phyloP scores from a whole-genome alignment of 257 asterid genomes.

The Ehretia macrophylla region DNA sequence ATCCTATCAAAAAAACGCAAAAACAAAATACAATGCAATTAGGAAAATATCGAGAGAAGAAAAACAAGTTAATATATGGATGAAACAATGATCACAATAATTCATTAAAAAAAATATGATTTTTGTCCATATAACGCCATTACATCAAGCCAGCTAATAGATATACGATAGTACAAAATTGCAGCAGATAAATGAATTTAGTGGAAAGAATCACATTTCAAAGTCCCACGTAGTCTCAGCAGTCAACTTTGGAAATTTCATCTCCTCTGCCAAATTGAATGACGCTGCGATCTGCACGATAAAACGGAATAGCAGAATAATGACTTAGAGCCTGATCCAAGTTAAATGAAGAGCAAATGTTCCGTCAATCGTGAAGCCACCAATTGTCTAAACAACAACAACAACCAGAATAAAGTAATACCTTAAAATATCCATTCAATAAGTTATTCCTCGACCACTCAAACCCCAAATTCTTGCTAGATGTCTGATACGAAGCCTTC shows the following conservation, averaged over 20 bases:
- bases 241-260: slow-evolving; percentile 52
- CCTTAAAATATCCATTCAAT: slow-evolving; percentile 79
- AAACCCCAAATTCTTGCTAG: slow-evolving; percentile 71
- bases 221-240: slow-evolving; percentile 86
- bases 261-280: slow-evolving; percentile 66
- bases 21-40: too few relatives aligned
- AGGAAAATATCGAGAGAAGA: too few relatives aligned
- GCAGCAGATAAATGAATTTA: slow-evolving; percentile 7
- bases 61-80: neutral
- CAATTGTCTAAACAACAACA: too few relatives aligned
- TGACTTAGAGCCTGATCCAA: too few relatives aligned
- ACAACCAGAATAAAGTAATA: too few relatives aligned
- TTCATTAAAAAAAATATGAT: too few relatives aligned
- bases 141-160: neutral
- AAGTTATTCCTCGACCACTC: slow-evolving; percentile 83
- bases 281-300: slow-evolving; percentile 64
- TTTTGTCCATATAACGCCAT: neutral
- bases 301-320: neutral
- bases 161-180: slow-evolving; percentile 6
- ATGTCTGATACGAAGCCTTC: slow-evolving; percentile 78
- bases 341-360: too few relatives aligned
- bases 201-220: slow-evolving; percentile 49
- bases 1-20: too few relatives aligned
- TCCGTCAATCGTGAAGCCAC: too few relatives aligned
- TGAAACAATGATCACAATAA: neutral